These are phyloP conservation scores for Talaromyces funiculosus DNA, from an alignment of 2,329 filamentous ascomycete genomes.

Conservation along the genomic window DNA sequence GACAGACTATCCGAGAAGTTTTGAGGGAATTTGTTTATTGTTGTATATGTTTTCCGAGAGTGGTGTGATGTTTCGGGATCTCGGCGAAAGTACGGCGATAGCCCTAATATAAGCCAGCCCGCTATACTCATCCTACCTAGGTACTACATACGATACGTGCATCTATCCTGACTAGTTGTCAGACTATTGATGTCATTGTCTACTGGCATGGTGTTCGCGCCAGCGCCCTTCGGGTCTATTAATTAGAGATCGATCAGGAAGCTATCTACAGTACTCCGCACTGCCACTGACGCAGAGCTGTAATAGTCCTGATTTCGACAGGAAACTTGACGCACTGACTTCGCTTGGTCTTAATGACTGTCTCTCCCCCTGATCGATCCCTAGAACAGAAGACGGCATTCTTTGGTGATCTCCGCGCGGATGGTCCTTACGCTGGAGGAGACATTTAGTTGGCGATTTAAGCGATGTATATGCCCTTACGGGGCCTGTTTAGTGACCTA, in stretches of 20 bases:
- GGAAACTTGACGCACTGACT: not conserved
- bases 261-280: not conserved
- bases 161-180: too few relatives aligned
- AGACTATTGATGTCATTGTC: too few relatives aligned
- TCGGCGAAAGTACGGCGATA: slow-evolving; percentile 13
- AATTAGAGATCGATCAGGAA: not conserved
- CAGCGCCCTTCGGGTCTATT: not conserved
- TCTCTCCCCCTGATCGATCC: not conserved
- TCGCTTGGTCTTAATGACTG: not conserved
- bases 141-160: not conserved
- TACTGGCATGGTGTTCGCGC: not conserved
- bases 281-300: not conserved
- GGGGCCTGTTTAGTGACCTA: too few relatives aligned
- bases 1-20: not conserved
- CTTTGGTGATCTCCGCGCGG: not conserved
- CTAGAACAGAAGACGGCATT: not conserved
- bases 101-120: not conserved
- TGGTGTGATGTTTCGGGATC: slow-evolving; percentile 14
- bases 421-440: not conserved
- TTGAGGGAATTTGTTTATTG: slow-evolving; percentile 2
- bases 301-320: not conserved
- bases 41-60: not conserved
- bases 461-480: too few relatives aligned
- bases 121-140: not conserved
- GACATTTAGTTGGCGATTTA: not conserved